These are phyloP conservation scores for Nicotiana rustica DNA, from an alignment of 305 asterid genomes.

Conservation along the genomic window DNA sequence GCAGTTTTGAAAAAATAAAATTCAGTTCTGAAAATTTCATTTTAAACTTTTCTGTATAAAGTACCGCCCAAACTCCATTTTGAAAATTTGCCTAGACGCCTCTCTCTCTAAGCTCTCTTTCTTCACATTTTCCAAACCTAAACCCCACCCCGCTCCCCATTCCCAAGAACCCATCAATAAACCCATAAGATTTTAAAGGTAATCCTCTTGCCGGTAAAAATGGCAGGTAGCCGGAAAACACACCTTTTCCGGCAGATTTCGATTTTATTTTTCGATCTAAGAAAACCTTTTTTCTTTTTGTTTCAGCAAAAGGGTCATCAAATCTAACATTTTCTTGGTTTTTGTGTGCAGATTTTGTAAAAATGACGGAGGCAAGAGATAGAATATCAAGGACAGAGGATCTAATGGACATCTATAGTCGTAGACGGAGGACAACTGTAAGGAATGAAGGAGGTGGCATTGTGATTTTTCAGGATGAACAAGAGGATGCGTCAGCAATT, in stretches of 20 bases:
- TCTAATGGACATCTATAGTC: constrained; percentile 40
- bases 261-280: no score
- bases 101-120: constrained; percentile 33
- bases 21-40: neutral
- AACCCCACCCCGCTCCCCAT: neutral
- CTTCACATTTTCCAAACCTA: neutral
- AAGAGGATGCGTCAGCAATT: constrained; percentile 35
- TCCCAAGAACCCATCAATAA: no score
- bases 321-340: neutral
- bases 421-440: constrained; percentile 38
- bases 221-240: no score
- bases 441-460: constrained; percentile 34
- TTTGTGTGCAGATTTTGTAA: constrained; percentile 32
- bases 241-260: no score
- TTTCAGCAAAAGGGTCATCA: neutral
- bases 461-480: constrained; percentile 45
- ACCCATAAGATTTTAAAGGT: no score
- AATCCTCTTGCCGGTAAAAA: no score
- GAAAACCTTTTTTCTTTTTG: neutral
- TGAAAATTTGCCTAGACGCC: constrained; percentile 60
- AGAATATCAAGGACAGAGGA: constrained; percentile 49
- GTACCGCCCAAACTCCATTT: constrained; percentile 60
- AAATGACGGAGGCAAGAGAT: constrained; percentile 72
- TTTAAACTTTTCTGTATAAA: constrained; percentile 31
- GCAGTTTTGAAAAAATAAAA: no score